Conservation (phyloP, 148 eudicot species). For the Rheum nobile region DNA sequence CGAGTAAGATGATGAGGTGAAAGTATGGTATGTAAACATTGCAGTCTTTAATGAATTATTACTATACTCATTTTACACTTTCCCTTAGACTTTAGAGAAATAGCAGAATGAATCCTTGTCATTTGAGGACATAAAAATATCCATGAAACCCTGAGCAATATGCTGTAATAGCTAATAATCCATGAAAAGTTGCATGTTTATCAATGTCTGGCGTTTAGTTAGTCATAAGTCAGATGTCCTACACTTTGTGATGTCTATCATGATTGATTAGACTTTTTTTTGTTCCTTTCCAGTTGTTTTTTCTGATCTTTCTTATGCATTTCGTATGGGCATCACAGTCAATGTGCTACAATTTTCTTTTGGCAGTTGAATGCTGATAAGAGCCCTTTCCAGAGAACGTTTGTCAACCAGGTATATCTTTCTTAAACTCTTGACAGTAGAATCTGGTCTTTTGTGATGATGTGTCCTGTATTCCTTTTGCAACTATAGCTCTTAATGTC, state of each 20-base stretch:
- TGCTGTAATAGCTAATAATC: background rate
- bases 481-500: background rate
- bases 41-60: background rate
- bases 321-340: background rate
- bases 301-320: background rate
- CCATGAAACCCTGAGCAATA: background rate
- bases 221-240: background rate
- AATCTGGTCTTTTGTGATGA: background rate
- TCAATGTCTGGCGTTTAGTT: background rate
- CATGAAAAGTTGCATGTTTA: background rate
- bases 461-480: background rate
- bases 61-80: background rate
- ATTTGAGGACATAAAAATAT: background rate
- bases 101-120: background rate
- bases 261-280: background rate
- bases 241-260: background rate
- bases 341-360: conserved; percentile 1
- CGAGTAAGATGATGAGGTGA: background rate
- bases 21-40: background rate
- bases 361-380: conserved; percentile 93
- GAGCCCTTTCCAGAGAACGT: conserved; percentile 95
- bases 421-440: background rate
- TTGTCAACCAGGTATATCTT: conserved; percentile 81
- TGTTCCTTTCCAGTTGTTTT: background rate
- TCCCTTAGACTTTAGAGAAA: background rate